Conservation (phyloP, 2,329 filamentous ascomycete genomes). For the Lanzia echinophila region DNA sequence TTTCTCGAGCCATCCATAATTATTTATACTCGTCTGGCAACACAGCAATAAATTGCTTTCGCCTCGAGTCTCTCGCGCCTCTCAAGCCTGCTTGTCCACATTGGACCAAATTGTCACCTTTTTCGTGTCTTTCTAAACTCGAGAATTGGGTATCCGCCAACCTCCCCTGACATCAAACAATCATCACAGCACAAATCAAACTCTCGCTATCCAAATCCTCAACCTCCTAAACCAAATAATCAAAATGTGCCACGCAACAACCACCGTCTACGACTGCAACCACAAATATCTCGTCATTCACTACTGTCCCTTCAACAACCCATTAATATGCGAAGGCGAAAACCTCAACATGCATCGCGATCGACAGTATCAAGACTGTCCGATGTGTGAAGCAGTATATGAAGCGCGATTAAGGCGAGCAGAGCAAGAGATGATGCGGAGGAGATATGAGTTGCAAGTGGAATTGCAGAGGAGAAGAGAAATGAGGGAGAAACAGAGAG, state of each 20-base stretch:
- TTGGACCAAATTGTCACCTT: too few species aligned
- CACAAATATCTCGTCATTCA: not conserved
- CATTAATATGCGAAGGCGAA: not conserved
- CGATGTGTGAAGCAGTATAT: not conserved
- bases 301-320: not conserved
- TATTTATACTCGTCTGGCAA: too few species aligned
- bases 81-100: too few species aligned
- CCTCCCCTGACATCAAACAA: not conserved
- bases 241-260: not conserved
- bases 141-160: too few species aligned
- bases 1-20: too few species aligned
- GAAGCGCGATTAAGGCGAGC: not conserved
- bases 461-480: too few species aligned
- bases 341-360: not conserved
- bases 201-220: not conserved
- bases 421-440: not conserved
- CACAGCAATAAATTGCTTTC: too few species aligned
- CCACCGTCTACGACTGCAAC: not conserved
- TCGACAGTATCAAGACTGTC: not conserved
- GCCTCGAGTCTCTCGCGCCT: too few species aligned
- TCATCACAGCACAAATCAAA: not conserved
- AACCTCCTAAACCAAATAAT: not conserved
- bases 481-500: not conserved
- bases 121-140: too few species aligned
- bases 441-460: not conserved